Percentiles rank a stretch among this genome's conserved stretches.
Conservation (phyloP, 805 yeast species). For the Monosporozyma servazzii region DNA sequence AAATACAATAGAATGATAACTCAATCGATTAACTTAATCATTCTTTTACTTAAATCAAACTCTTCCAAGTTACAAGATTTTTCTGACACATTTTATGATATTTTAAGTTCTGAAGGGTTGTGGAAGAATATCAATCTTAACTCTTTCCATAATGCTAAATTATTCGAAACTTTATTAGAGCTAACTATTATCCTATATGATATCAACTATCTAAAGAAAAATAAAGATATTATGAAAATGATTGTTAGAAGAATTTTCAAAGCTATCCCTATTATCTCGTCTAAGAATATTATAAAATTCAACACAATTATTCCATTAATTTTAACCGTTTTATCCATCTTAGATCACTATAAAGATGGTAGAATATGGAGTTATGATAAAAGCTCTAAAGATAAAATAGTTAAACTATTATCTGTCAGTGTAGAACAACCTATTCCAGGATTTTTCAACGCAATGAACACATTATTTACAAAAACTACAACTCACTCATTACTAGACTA, state of each 20-base stretch:
- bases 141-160: conserved; percentile 31
- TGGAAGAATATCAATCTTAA: conserved; percentile 36
- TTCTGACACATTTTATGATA: conserved; percentile 18
- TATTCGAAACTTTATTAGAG: conserved; percentile 35
- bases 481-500: conserved; percentile 14
- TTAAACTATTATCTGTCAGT: conserved; percentile 42
- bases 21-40: conserved; percentile 42
- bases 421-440: conserved; percentile 43
- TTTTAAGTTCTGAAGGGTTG: conserved; percentile 36
- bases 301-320: conserved; percentile 41
- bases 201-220: conserved; percentile 9
- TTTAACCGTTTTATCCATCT: conserved; percentile 36
- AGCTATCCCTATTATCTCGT: conserved; percentile 24
- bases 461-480: conserved; percentile 14
- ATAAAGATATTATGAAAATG: conserved; percentile 28
- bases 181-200: conserved; percentile 30
- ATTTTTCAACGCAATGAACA: conserved; percentile 34
- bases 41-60: conserved; percentile 19
- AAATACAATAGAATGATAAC: conserved; percentile 54
- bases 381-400: conserved; percentile 35
- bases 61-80: conserved; percentile 7
- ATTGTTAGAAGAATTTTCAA: conserved; percentile 28
- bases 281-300: conserved; percentile 35
- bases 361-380: conserved; percentile 49
- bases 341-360: conserved; percentile 39